Evolutionary conservation across 257 asterid genomes (phyloP).

Genomic region (Nyctanthes arbortristis): DNA sequence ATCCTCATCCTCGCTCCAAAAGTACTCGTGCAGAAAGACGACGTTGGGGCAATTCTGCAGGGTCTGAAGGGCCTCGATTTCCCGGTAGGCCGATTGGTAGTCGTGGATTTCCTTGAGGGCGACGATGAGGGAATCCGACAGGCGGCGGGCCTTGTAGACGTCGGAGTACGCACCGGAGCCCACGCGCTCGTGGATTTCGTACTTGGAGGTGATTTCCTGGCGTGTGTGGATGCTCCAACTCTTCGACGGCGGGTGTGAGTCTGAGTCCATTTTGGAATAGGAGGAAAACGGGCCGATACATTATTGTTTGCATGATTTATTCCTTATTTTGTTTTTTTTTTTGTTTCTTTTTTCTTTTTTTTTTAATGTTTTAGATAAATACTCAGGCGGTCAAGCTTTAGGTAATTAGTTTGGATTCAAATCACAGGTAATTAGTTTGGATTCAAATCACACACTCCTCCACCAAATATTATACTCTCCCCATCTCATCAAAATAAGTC

Average conservation of each 20-base stretch:
- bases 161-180: conserved; percentile 98
- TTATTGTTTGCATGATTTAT: no score
- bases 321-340: no score
- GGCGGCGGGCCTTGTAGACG: conserved; percentile 82
- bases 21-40: conserved; percentile 69
- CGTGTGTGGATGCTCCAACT: conserved; percentile 99
- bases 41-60: conserved; percentile 73
- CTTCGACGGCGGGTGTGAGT: conserved; percentile 43
- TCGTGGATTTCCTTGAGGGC: conserved; percentile 95
- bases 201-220: conserved; percentile 68
- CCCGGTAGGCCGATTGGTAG: conserved; percentile 79
- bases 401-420: no score
- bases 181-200: conserved; percentile 67
- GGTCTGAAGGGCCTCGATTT: conserved; percentile 78
- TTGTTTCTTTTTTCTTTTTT: no score
- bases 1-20: conserved; percentile 93
- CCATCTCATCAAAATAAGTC: no score
- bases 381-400: no score
- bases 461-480: no score
- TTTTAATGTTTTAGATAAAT: no score
- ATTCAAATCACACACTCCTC: no score
- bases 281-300: neutral
- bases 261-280: conserved; percentile 20
- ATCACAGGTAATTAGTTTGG: no score
- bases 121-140: conserved; percentile 64